Conservation (phyloP, 2,329 filamentous ascomycete species). For the Arthrobotrys conoides region DNA sequence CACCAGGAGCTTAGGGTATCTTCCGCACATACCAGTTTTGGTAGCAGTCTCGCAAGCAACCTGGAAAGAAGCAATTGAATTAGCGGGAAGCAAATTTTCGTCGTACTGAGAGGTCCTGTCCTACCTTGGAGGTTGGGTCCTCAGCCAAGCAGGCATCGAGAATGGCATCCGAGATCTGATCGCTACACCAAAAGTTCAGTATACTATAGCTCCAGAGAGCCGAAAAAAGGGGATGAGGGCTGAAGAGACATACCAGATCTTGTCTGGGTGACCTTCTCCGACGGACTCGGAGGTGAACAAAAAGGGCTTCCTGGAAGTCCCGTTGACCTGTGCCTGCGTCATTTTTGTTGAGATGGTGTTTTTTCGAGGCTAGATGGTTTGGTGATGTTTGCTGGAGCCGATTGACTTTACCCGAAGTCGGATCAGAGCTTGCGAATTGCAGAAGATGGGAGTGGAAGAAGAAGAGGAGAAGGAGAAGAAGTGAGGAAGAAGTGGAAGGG, state of each 20-base stretch:
- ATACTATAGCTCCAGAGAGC: conserved; percentile 62
- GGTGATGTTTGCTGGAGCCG: conserved; percentile 36
- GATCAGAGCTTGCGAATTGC: conserved; percentile 42
- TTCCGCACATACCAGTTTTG: conserved; percentile 82
- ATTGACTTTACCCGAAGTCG: conserved; percentile 56
- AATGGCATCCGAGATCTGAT: conserved; percentile 98
- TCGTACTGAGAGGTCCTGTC: conserved; percentile 38
- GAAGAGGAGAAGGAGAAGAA: conserved; percentile 7
- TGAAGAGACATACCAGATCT: conserved; percentile 79
- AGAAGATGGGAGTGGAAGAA: conserved; percentile 11
- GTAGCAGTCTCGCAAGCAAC: conserved; percentile 98
- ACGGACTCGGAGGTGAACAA: conserved; percentile 93
- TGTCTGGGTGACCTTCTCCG: conserved; percentile 92
- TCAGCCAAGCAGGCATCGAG: conserved; percentile 96
- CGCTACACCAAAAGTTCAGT: conserved; percentile 67
- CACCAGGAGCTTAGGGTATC: conserved; percentile 27
- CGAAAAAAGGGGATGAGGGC: not conserved
- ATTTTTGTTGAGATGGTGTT: conserved; percentile 45
- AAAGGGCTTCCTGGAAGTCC: conserved; percentile 74
- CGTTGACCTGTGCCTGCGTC: conserved; percentile 54
- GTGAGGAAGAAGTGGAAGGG: conserved; percentile 6
- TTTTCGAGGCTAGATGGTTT: conserved; percentile 11
- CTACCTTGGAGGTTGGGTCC: conserved; percentile 93
- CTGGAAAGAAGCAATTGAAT: conserved; percentile 64
- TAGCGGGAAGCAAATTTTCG: conserved; percentile 42